Base-by-base conservation (phyloP, 1,139 yeast species). In the Yamadazyma sp. region DNA sequence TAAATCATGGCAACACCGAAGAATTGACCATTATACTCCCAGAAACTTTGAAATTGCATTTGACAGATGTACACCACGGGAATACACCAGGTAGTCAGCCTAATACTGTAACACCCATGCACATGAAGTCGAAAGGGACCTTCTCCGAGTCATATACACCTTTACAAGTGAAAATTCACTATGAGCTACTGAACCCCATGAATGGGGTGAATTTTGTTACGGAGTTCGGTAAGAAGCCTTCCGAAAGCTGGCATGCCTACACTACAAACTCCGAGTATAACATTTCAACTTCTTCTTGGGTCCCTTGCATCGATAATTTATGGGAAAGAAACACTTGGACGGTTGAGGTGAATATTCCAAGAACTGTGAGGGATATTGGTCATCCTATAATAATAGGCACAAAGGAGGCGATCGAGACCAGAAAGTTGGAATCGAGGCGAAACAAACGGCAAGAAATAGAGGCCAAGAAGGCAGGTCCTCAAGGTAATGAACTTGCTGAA, bases 321-420 rank as follows among this genome's bases (percentile, higher is more conserved):
- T 85, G 92, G 79, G 97, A 89, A 51, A 78, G 89, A 43, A 84
- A 86, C 33, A 86, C 97, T 0, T 94, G 98, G 98, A 89, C 90
- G 43, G 60, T 94, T 12, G 95, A 88, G 52, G 70, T 94, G 12
- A 79, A 82, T 44, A 80, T 88, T 1, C 96, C 97, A 0, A 75
- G 89, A 50, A 83, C 94, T 0, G 73, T 90, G 1, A 80, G 79
- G 31, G 90, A 86, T 57, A 76, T 86, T 24, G 85, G 87, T 1
- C 63, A 64, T 28, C 64, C 76, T 0, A 62, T 71, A 38, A 54
- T 70, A 6, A 63, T 73, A 17, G 78, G 78, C 4, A 51, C 64
- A 17, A 52, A 35, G 25, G 57, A 57, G 38, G 61, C 59, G 11
- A 30, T 46, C 6, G 48, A 43, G 29, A 41, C 47, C 13, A 41